These are phyloP conservation scores for Fimicolochytrium jonesii DNA, from an alignment of 192 early-diverging fungal species.

Conservation along the genomic window DNA sequence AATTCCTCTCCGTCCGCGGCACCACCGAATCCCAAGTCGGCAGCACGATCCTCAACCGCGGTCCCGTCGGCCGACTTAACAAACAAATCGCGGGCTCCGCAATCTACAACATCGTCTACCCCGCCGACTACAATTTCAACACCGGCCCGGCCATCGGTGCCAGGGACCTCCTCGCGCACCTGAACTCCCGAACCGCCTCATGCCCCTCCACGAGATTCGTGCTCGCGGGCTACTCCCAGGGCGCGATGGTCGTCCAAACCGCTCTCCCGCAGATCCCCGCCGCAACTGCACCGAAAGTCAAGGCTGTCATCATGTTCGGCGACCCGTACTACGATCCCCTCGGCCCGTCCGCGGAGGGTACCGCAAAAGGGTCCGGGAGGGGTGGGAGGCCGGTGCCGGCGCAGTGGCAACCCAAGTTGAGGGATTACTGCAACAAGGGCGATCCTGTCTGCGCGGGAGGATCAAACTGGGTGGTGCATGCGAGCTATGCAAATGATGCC, in stretches of 20 bases:
- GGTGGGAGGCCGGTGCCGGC: background rate
- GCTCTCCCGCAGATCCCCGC: background rate
- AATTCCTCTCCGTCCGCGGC: conserved; percentile 16
- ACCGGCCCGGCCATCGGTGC: conserved; percentile 8
- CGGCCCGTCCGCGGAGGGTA: background rate
- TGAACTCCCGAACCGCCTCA: background rate
- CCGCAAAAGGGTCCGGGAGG: background rate
- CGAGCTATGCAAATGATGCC: background rate
- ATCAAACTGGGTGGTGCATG: background rate
- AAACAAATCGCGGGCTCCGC: background rate
- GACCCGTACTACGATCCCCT: conserved; percentile 1
- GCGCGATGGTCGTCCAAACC: conserved; percentile 12
- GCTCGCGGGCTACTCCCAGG: conserved; percentile 11
- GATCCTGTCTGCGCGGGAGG: conserved; percentile 3
- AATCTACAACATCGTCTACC: conserved; percentile 15
- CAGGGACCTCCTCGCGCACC: background rate
- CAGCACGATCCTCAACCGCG: background rate
- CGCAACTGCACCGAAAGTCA: background rate
- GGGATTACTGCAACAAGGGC: conserved; percentile 1
- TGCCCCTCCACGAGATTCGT: conserved; percentile 6
- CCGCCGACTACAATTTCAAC: conserved; percentile 12
- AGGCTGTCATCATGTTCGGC: conserved; percentile 20
- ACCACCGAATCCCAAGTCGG: conserved; percentile 14
- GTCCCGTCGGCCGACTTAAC: background rate
- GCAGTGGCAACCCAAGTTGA: background rate